Conservation (phyloP, 2,329 filamentous ascomycete genomes). For the Penicillium sp. region DNA sequence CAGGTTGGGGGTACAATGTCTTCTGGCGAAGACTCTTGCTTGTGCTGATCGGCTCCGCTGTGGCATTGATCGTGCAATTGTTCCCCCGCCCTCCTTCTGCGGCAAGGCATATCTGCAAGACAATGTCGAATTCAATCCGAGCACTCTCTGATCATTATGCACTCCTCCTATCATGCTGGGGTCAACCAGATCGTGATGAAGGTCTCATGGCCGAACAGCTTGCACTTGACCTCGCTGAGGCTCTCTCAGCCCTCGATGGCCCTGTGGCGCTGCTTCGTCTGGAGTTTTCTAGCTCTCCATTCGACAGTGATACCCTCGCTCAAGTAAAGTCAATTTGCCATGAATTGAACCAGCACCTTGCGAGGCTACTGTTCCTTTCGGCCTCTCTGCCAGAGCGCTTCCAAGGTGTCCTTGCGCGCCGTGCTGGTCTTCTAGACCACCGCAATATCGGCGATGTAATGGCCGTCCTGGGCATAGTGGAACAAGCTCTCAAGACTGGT, state of each 20-base stretch:
- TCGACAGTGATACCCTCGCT: conserved; percentile 42
- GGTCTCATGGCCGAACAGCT: conserved; percentile 39
- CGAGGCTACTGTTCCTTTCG: conserved; percentile 45
- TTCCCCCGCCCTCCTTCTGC: conserved; percentile 57
- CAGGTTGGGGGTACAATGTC: conserved; percentile 55
- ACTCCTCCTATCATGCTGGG: conserved; percentile 55
- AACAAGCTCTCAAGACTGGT: conserved; percentile 56
- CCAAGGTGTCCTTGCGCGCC: conserved; percentile 48
- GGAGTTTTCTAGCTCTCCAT: conserved; percentile 49
- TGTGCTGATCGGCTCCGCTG: conserved; percentile 54
- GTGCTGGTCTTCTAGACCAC: conserved; percentile 52
- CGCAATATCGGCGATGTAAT: conserved; percentile 57
- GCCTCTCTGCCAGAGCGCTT: conserved; percentile 46
- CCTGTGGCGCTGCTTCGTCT: conserved; percentile 44
- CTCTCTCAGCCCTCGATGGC: conserved; percentile 41
- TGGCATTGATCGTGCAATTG: conserved; percentile 54
- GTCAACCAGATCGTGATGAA: conserved; percentile 33
- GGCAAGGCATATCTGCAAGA: conserved; percentile 52
- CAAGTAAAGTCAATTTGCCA: conserved; percentile 43
- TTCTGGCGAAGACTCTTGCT: conserved; percentile 56
- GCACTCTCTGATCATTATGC: conserved; percentile 58
- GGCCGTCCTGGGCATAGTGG: conserved; percentile 56
- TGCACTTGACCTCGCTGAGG: conserved; percentile 41
- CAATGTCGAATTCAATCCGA: conserved; percentile 53
- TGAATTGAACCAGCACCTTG: conserved; percentile 42